These are phyloP conservation scores for Lachancea sp. DNA, from an alignment of 805 yeast genomes.

Conservation along the genomic window DNA sequence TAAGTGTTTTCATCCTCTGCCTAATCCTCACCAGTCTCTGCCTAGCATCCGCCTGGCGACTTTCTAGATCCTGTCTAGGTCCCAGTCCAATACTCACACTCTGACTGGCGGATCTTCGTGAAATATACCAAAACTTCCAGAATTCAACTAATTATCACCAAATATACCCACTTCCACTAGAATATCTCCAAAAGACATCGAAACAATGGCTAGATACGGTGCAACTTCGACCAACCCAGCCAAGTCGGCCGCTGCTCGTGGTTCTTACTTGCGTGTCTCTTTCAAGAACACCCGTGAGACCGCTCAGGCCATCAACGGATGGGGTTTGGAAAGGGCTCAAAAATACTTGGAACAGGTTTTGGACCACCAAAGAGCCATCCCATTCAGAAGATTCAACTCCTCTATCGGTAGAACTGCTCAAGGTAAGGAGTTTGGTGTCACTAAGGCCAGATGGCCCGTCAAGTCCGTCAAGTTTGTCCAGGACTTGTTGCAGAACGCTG, in stretches of 20 bases:
- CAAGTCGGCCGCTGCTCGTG: conserved; percentile 98
- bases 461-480: conserved; percentile 94
- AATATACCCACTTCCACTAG: neutral
- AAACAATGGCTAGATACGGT: conserved; percentile 96
- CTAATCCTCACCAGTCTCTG: neutral
- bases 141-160: neutral
- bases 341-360: conserved; percentile 91
- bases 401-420: conserved; percentile 99
- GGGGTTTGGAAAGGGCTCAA: conserved; percentile 96
- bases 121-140: conserved; percentile 3
- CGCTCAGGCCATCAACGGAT: conserved; percentile 96
- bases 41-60: conserved; percentile 1
- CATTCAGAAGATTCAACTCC: conserved; percentile 96
- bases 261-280: conserved; percentile 98
- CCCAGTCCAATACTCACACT: no score
- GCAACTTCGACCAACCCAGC: conserved; percentile 99
- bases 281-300: conserved; percentile 99
- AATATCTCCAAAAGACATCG: conserved; percentile 14
- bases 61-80: conserved; percentile 1
- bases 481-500: conserved; percentile 95
- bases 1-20: neutral
- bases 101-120: conserved; percentile 1
- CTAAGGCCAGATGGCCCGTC: conserved; percentile 99
- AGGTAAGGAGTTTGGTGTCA: conserved; percentile 99
- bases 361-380: conserved; percentile 98